These are phyloP conservation scores for Colletotrichum echinochloae DNA, from an alignment of 2,329 filamentous ascomycete genomes.

Conservation along the genomic window DNA sequence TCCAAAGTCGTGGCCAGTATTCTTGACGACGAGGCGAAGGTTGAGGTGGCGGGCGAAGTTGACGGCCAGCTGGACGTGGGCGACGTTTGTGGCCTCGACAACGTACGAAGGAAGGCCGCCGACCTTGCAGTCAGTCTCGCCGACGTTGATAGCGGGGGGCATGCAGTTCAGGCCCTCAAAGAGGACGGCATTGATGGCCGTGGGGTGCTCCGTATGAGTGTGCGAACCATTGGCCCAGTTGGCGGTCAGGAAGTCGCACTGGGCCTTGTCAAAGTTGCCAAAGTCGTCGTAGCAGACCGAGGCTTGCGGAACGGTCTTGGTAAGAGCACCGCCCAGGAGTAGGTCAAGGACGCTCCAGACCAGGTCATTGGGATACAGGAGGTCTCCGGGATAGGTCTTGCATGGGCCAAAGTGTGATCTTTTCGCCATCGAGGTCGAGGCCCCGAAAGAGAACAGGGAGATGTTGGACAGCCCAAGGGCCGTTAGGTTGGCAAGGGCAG, in stretches of 20 bases:
- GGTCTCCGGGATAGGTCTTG: slow-evolving; percentile 51
- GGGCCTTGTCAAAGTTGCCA: slow-evolving; percentile 47
- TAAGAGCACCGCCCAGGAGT: slow-evolving; percentile 49
- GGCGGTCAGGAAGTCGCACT: slow-evolving; percentile 47
- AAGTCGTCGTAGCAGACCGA: slow-evolving; percentile 50
- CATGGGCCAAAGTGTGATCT: slow-evolving; percentile 45
- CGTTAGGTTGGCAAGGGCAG: slow-evolving; percentile 49
- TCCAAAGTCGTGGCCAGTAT: slow-evolving; percentile 58
- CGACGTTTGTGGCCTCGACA: slow-evolving; percentile 50
- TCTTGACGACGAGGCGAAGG: slow-evolving; percentile 57
- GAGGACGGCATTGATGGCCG: slow-evolving; percentile 45
- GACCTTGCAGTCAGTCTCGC: slow-evolving; percentile 36
- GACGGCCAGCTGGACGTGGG: slow-evolving; percentile 52
- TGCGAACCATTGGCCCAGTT: slow-evolving; percentile 47
- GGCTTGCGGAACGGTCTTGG: slow-evolving; percentile 49
- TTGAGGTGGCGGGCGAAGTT: slow-evolving; percentile 58
- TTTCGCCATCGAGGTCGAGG: slow-evolving; percentile 41
- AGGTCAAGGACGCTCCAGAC: slow-evolving; percentile 52
- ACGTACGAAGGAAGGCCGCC: slow-evolving; percentile 46
- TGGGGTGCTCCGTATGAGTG: slow-evolving; percentile 46
- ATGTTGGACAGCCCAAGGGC: slow-evolving; percentile 47
- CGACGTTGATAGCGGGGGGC: slow-evolving; percentile 41
- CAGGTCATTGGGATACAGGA: slow-evolving; percentile 45
- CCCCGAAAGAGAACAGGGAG: slow-evolving; percentile 50
- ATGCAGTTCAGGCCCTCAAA: slow-evolving; percentile 46